Evolutionary conservation across 192 early-diverging fungal genomes (phyloP), one percentile per base, ranked within the genome.

Genomic region (Jimgerdemannia lactiflua): DNA sequence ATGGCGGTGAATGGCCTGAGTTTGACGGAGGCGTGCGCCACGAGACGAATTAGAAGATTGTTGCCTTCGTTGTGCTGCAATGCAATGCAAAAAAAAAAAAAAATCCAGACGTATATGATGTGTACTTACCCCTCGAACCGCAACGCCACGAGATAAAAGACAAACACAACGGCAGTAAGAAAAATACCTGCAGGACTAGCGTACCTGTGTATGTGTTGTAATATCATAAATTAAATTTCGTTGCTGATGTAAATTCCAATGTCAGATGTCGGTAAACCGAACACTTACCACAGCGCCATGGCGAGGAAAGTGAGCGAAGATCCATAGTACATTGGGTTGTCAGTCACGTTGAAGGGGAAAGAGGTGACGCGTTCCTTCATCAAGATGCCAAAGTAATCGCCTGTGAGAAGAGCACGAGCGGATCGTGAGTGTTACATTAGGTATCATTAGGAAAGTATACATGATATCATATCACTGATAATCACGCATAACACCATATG

Each of bases 281-380:
- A 75, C 40, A 80, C 86, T 44, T 90, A 89, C 94, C 92, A 96
- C 71, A 97, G 82, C 43, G 96, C 91, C 43, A 89, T 90, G 64
- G 90, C 93, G 17, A 96, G 71, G 81, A 97, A 97, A 69, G 88
- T 91, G 83, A 96, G 80, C 9, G 94, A 94, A 4, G 95, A 96
- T 42, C 96, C 96, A 70, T 89, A 89, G 77, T 97, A 97, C 96
- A 97, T 97, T n/a, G 96, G 96, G 84, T 97, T 94, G 8, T 95
- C 93, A 41, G 92, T 85, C 20, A 95, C 90, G 78, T 93, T 97
- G 87, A 97, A 97, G 4, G 96, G 96, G 80, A 97, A 97, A 10
- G 91, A 91, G 0, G 92, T 95, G 54, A 97, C 93, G 40, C 92
- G 89, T 75, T 89, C 85, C 18, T 92, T 86, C 95, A 95, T 95